These are phyloP conservation scores for Delphinella strobiligena DNA, from an alignment of 2,329 filamentous ascomycete genomes.

Conservation along the genomic window DNA sequence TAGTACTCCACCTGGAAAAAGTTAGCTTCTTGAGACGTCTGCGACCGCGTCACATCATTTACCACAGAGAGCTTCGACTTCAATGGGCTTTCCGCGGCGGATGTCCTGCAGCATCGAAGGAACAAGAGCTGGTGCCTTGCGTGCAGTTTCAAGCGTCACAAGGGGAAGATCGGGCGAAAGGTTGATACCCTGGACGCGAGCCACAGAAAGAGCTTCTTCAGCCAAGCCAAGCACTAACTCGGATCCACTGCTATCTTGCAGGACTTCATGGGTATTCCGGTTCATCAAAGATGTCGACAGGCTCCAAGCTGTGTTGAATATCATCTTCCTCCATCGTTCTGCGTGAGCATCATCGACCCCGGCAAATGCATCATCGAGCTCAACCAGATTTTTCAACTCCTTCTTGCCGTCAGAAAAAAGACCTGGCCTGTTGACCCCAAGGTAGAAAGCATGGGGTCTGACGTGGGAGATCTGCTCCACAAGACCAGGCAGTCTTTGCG, in stretches of 20 bases:
- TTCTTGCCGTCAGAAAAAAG: neutral
- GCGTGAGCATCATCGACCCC: conserved; percentile 8
- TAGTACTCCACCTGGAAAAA: neutral
- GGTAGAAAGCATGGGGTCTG: conserved; percentile 11
- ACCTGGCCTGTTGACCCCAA: conserved; percentile 1
- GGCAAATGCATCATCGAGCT: conserved; percentile 12
- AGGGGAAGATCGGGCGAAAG: conserved; percentile 10
- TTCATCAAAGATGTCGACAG: conserved; percentile 12
- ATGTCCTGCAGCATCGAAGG: conserved; percentile 17
- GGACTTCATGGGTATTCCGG: conserved; percentile 12
- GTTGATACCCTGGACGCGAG: neutral
- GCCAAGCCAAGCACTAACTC: conserved; percentile 12
- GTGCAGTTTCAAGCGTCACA: conserved; percentile 11
- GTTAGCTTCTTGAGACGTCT: neutral
- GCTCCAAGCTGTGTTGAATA: conserved; percentile 16
- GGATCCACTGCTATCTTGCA: conserved; percentile 9
- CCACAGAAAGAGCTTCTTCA: conserved; percentile 12
- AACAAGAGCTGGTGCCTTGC: conserved; percentile 9
- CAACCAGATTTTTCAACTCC: neutral
- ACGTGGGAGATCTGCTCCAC: conserved; percentile 13
- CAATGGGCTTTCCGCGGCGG: conserved; percentile 13
- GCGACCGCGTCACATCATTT: conserved; percentile 1
- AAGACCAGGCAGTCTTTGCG: conserved; percentile 11
- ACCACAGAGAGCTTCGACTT: conserved; percentile 15
- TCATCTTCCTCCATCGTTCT: conserved; percentile 16